Evolutionary conservation across 345 rosid species (phyloP), one percentile per base, ranked within the genome.

Genomic region (Aquilaria malaccensis): DNA sequence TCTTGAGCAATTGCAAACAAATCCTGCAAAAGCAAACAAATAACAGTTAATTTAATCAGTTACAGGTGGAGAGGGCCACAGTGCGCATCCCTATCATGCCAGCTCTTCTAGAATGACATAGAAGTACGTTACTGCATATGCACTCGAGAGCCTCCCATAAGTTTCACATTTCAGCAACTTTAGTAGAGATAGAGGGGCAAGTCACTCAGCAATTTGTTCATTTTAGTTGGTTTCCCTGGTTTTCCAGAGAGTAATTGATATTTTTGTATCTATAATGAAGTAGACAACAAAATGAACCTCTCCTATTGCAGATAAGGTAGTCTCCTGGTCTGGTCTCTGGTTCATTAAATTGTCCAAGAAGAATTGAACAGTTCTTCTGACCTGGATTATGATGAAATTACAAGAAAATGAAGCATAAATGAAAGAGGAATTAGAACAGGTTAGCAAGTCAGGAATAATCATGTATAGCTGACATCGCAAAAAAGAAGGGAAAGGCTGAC

Each of bases 291-390:
- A 48, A 6, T 11, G 55, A 72, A 89, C 98, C 96, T 93, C 98
- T 49, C 98, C 98, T 61, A 93, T 89, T 67, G 92, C 87, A 58
- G 92, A 64, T 22, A 93, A 66, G 59, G 97, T 93, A 80, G 87
- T 84, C 68, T 85, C 90, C 65, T 89, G 96, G 78, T 89, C 97
- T 2, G 97, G 97, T 57, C 66, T 69, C 75, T 87, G 97, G 77
- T 84, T 74, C 59, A 93, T 64, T 62, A 85, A 72, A 72, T 87
- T 89, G 80, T 93, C 83, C 85, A 89, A 76, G 83, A 89, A 87
- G 70, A 79, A 93, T 69, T 89, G 94, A 58, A 93, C 87, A n/a
- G 98, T 87, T 69, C 98, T 87, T 75, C 96, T 87, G 70, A 93
- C 98, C 98, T 93, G 61, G 48, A 46, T 62, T 33, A 70, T 14